Evolutionary conservation across 2,329 filamentous ascomycete genomes (phyloP), one percentile per base, ranked within the genome.

Genomic region (Orbilia quercus): DNA sequence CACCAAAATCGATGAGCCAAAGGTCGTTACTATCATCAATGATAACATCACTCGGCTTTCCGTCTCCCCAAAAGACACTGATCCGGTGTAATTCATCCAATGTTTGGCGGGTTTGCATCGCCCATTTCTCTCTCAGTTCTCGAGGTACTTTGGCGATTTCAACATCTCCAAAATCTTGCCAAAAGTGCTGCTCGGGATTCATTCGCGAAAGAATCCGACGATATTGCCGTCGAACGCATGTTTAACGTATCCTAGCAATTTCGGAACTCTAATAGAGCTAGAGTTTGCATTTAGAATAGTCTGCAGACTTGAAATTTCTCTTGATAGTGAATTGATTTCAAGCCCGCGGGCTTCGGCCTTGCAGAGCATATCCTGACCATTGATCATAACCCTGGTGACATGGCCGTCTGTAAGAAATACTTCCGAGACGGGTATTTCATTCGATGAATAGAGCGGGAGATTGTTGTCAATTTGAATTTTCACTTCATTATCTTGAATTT

Each of bases 1-100:
- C 81, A 0, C 79, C 80, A 70, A 83, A 82, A 75, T 81, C 80
- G 63, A 82, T 80, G 16, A 82, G 78, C 80, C 79, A 82, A 45
- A 79, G 78, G 62, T 82, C 77, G 50, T 79, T 75, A 47, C 80
- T 45, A 23, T 67, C 75, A 71, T 82, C 80, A 38, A 83, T 79
- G 60, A 82, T 75, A 63, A 82, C 78, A 44, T 82, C 82, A 42
- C 58, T 74, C 18, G 78, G 53, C 71, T 79, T 81, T 1, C 76
- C 80, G 75, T 80, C n/a, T 7, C 79, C 79, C 80, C 79, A 81
- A 28, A 79, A 72, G 9, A 79, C 48, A 1, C 76, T 78, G 14
- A 75, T 66, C n/a, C 54, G 9, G 59, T 80, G 79, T 7, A 81
- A 75, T 18, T 23, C 23, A 25, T 76, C n/a, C 12, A 81, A 62